phyloP scores from a whole-genome alignment of 2,329 filamentous ascomycete species.

The Fonsecaea nubica region DNA sequence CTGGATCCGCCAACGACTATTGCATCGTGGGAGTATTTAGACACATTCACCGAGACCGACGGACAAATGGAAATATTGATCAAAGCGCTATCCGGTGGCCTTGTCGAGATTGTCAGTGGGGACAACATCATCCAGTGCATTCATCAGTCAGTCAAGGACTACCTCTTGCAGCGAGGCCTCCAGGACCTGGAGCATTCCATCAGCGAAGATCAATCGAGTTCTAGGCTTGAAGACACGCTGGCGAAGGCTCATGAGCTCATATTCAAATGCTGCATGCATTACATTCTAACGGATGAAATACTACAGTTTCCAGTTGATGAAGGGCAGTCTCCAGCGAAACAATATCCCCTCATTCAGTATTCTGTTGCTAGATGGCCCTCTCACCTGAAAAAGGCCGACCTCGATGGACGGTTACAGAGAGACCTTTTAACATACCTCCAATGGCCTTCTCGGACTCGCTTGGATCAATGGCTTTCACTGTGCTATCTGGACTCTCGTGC shows the following conservation, averaged over 20 bases:
- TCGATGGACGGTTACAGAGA: neutral
- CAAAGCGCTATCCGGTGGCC: slow-evolving; percentile 15
- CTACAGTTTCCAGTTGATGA: neutral
- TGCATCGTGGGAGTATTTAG: neutral
- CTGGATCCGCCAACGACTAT: neutral
- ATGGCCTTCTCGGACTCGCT: slow-evolving; percentile 1
- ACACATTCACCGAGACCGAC: slow-evolving; percentile 6
- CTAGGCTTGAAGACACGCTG: neutral
- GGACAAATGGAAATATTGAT: slow-evolving; percentile 1
- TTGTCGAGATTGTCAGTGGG: slow-evolving; percentile 5
- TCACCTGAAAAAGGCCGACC: slow-evolving; percentile 10
- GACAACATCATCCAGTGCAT: slow-evolving; percentile 9
- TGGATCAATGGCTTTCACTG: slow-evolving; percentile 6
- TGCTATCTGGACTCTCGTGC: slow-evolving; percentile 6
- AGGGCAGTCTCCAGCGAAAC: too few relatives aligned
- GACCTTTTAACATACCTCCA: slow-evolving; percentile 6
- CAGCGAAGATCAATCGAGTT: neutral
- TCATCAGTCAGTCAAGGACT: slow-evolving; percentile 24
- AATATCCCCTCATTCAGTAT: slow-evolving; percentile 10
- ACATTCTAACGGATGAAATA: slow-evolving; percentile 10
- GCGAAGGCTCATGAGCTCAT: slow-evolving; percentile 12
- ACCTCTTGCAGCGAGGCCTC: slow-evolving; percentile 11
- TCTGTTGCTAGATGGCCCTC: slow-evolving; percentile 8
- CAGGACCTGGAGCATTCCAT: slow-evolving; percentile 10
- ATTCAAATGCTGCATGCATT: slow-evolving; percentile 16